Evolutionary conservation across 2,329 filamentous ascomycete species (phyloP), one percentile per base, ranked within the genome.

Genomic region (Dothideomycetidae sp.): DNA sequence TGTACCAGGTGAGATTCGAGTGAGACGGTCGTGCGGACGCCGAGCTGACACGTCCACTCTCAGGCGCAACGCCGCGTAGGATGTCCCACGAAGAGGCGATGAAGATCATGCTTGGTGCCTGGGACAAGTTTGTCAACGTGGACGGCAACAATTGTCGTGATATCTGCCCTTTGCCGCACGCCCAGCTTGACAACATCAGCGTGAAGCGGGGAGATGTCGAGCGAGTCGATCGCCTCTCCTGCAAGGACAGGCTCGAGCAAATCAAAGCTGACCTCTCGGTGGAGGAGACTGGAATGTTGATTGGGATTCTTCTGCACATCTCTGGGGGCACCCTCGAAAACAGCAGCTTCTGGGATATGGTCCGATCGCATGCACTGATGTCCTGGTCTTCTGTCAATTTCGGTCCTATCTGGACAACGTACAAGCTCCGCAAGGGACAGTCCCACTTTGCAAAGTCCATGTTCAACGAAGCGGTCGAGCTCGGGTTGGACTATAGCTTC

Each of bases 111-210:
- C 34, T 39, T 18, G 13, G 26, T 1, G 21, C 39, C 13, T 32
- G 50, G 5, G 53, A 54, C 0, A 35, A 45, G 11, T 55, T 60
- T 37, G 57, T 58, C 37, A 42, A 44, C 2, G 41, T 58, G 10
- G 55, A 56, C 31, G 54, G 53, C 2, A 5, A 48, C 2, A 42
- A 44, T 5, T 53, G 54, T 26, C 43, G 50, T 3, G 42, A 51
- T 0, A 30, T 59, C 1, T 59, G 60, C 54, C 57, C 57, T 0
- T 60, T 49, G 29, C 57, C 58, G 0, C 52, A 57, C 32, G 54
- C 58, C 10, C 49, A 43, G n/a, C 53, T 51, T 23, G 53, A 56
- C 26, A 42, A 44, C 9, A 40, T 59, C 3, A 51, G 37, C 1
- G 48, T 52, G n/a, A n/a, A n/a, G n/a, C n/a, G n/a, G n/a, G n/a